phyloP scores from a whole-genome alignment of 2,329 filamentous ascomycete genomes.

The Claviceps quebecensis region DNA sequence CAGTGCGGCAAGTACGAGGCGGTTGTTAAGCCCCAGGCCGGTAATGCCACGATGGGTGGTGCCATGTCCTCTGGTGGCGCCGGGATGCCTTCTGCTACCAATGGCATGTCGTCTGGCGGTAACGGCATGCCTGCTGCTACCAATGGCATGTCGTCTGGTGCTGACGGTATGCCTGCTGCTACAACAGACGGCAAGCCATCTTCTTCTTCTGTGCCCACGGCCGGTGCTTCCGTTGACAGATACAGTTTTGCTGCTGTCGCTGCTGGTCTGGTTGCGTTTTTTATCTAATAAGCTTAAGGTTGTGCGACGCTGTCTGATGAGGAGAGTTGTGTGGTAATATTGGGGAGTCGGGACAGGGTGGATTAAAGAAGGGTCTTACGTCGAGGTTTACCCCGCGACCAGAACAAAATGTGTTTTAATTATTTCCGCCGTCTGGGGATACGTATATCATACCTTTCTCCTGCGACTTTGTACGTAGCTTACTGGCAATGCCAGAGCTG shows the following conservation, averaged over 20 bases:
- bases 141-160: conserved; percentile 4
- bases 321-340: too few species aligned
- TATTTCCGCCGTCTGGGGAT: too few species aligned
- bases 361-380: too few species aligned
- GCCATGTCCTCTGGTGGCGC: conserved; percentile 4
- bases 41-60: conserved; percentile 6
- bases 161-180: too few species aligned
- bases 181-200: conserved; percentile 3
- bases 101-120: neutral
- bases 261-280: conserved; percentile 16
- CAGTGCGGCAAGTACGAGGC: conserved; percentile 31
- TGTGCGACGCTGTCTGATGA: too few species aligned
- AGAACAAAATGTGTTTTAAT: too few species aligned
- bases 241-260: conserved; percentile 14
- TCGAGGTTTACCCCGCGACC: too few species aligned
- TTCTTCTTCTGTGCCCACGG: conserved; percentile 6
- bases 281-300: neutral
- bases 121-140: too few species aligned
- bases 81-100: conserved; percentile 4
- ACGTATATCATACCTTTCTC: too few species aligned
- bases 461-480: too few species aligned
- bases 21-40: conserved; percentile 10
- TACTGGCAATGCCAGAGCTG: too few species aligned
- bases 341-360: too few species aligned
- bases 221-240: conserved; percentile 13